A percentile compares a stretch with the other conserved stretches of the same genome.
These are phyloP conservation scores for Lolium rigidum DNA, from an alignment of 176 grass and related monocot genomes.

Conservation along the genomic window DNA sequence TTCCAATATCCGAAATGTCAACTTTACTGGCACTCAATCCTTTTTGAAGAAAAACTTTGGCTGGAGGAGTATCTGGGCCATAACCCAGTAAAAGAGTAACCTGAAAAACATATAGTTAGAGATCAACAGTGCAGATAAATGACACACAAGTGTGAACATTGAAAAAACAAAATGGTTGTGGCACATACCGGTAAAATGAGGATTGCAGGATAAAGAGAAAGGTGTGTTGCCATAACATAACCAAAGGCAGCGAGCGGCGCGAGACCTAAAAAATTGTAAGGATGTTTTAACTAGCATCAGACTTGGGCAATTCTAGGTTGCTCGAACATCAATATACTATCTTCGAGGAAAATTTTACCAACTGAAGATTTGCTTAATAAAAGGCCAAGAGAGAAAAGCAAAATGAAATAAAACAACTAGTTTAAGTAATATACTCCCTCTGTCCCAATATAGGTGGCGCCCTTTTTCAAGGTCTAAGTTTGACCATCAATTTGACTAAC, in stretches of 20 bases:
- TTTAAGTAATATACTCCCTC: background rate
- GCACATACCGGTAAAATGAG: conserved; percentile 79
- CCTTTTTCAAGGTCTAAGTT: no score
- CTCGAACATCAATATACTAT: conserved; percentile 6
- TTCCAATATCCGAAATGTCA: conserved; percentile 27
- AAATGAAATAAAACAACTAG: conserved; percentile 20
- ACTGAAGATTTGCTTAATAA: conserved; percentile 26
- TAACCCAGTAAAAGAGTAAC: conserved; percentile 80
- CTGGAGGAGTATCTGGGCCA: conserved; percentile 83
- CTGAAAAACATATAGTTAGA: conserved; percentile 55
- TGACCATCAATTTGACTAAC: no score
- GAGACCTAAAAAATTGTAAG: conserved; percentile 62
- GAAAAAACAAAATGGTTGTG: conserved; percentile 29
- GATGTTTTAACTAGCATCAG: conserved; percentile 38
- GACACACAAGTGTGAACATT: background rate
- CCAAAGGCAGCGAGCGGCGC: conserved; percentile 90
- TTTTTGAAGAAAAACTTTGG: conserved; percentile 69
- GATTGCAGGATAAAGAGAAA: conserved; percentile 90
- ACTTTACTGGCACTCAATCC: conserved; percentile 36
- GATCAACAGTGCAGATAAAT: conserved; percentile 22
- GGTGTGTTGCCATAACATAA: conserved; percentile 90
- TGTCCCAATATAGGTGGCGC: no score
- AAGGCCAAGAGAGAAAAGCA: background rate
- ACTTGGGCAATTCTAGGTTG: conserved; percentile 31
- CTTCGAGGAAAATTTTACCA: conserved; percentile 24